phyloP scores from a whole-genome alignment of 345 rosid species.

The Murraya koenigii region DNA sequence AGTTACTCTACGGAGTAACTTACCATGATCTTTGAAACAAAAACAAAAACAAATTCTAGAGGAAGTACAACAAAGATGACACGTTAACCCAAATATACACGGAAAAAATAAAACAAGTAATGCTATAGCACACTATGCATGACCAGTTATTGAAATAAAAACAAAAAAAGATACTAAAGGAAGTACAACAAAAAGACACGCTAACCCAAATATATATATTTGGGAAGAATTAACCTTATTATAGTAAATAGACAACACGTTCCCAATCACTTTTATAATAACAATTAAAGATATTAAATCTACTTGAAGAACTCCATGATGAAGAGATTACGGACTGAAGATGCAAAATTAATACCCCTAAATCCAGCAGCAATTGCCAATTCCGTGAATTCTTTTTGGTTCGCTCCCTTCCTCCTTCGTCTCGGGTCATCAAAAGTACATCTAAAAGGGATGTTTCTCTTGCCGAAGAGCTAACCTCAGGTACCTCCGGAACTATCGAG shows the following conservation, averaged over 20 bases:
- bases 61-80: too few species aligned
- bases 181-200: too few species aligned
- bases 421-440: conserved; percentile 25
- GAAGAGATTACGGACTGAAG: conserved; percentile 13
- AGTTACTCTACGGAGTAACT: too few species aligned
- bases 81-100: too few species aligned
- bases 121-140: neutral
- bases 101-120: too few species aligned
- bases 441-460: conserved; percentile 10
- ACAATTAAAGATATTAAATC: neutral
- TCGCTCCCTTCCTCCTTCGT: conserved; percentile 32
- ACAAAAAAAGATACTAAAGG: too few species aligned
- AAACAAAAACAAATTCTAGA: too few species aligned
- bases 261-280: neutral
- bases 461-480: conserved; percentile 9
- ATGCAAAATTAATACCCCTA: neutral
- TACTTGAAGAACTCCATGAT: conserved; percentile 36
- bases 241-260: neutral
- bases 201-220: too few species aligned
- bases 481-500: conserved; percentile 1
- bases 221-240: too few species aligned
- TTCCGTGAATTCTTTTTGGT: conserved; percentile 19
- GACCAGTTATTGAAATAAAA: too few species aligned
- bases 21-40: too few species aligned
- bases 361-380: conserved; percentile 30